A percentile compares a stretch with the other conserved stretches of the same genome.
phyloP scores from a whole-genome alignment of 805 yeast species.

The Kodamaea sagamina region DNA sequence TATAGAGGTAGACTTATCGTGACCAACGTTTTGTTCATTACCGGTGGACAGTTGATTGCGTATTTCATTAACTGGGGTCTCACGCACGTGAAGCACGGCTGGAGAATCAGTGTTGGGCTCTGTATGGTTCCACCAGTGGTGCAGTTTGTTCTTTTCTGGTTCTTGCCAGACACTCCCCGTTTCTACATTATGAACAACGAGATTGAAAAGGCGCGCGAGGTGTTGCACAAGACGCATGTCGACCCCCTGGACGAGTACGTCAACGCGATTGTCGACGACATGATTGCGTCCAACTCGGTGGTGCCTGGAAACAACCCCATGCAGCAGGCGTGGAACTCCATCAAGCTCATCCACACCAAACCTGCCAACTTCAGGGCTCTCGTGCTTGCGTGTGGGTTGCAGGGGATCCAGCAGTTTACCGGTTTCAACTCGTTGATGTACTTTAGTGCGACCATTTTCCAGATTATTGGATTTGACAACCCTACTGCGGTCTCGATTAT shows the following conservation, averaged over 20 bases:
- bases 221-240: constrained; percentile 62
- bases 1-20: constrained; percentile 91
- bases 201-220: constrained; percentile 63
- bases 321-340: constrained; percentile 57
- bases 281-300: constrained; percentile 47
- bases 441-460: constrained; percentile 89
- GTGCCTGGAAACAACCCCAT: constrained; percentile 45
- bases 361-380: constrained; percentile 89
- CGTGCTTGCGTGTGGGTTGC: constrained; percentile 87
- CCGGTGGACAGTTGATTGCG: constrained; percentile 94
- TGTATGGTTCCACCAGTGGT: constrained; percentile 83
- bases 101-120: constrained; percentile 91
- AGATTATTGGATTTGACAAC: constrained; percentile 83
- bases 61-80: constrained; percentile 93
- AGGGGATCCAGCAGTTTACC: constrained; percentile 94
- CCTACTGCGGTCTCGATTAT: constrained; percentile 94
- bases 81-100: constrained; percentile 71
- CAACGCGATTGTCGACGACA: constrained; percentile 66
- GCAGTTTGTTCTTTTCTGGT: constrained; percentile 75
- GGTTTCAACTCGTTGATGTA: constrained; percentile 97
- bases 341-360: constrained; percentile 61
- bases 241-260: constrained; percentile 66
- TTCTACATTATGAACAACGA: constrained; percentile 74
- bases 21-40: constrained; percentile 82
- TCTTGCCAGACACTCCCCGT: constrained; percentile 96